Evolutionary conservation across 2,329 filamentous ascomycete species (phyloP).

Genomic region (Diaporthe sp.): DNA sequence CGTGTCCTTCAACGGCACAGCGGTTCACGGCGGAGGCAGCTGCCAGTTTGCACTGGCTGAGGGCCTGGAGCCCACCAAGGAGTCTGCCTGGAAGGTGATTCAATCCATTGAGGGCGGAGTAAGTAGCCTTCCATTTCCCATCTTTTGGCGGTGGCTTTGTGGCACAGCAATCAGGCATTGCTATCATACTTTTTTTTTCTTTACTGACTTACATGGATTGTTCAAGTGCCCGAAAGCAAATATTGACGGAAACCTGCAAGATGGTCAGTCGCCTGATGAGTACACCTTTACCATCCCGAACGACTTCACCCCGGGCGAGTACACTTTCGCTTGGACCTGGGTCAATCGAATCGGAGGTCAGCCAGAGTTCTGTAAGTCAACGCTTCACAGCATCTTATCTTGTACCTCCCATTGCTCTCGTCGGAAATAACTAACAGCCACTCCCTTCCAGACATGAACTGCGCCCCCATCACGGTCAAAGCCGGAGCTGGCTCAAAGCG

Average conservation of each 20-base stretch:
- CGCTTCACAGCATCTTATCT: background rate
- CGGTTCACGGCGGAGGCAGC: conserved; percentile 79
- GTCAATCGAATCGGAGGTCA: conserved; percentile 76
- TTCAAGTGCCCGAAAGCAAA: conserved; percentile 66
- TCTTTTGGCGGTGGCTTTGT: background rate
- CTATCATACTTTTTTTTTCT: background rate
- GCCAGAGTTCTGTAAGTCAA: conserved; percentile 72
- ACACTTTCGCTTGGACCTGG: conserved; percentile 82
- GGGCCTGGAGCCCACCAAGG: conserved; percentile 61
- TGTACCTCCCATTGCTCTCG: rapidly evolving
- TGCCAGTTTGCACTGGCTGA: conserved; percentile 82
- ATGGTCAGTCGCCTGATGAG: conserved; percentile 55
- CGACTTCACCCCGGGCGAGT: conserved; percentile 71
- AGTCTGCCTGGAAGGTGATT: conserved; percentile 77
- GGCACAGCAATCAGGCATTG: background rate
- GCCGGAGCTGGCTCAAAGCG: conserved; percentile 40
- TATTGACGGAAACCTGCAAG: conserved; percentile 61
- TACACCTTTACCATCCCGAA: conserved; percentile 72
- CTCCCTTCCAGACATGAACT: conserved; percentile 69
- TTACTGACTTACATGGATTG: background rate
- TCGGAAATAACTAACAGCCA: background rate
- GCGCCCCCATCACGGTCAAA: conserved; percentile 72
- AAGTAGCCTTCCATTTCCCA: background rate
- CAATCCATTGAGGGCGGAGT: conserved; percentile 75
- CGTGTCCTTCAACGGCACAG: conserved; percentile 68